Evolutionary conservation across 495 filamentous ascomycete genomes (phyloP), one percentile per base, ranked within the genome.

Genomic region (Evernia prunastri): DNA sequence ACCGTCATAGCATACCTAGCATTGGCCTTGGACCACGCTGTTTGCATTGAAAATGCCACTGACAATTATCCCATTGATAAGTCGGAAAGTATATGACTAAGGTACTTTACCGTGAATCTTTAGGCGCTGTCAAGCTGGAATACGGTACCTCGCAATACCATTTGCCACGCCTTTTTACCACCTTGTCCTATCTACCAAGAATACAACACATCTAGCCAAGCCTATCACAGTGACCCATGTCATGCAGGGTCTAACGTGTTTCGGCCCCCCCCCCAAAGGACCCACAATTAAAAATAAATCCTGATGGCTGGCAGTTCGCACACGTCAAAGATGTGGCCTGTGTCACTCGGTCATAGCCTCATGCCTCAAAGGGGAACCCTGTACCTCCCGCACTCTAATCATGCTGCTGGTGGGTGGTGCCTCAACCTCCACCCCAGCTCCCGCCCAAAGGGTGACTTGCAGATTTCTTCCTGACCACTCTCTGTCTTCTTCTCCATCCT

Each of bases 251-350:
- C 49, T 31, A 20, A 7, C 17, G 29, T 33, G 51, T 54, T 54
- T 54, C 51, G 51, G 51, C 27, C 27, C 29, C 51, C 12, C 18
- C 51, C 4, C 47, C n/a, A n/a, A n/a, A 53, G 51, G 51, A 54
- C 51, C 51, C 51, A 54, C 51, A 54, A 31, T 54, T 54, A 54
- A 54, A 54, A 54, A 54, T 54, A 54, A 54, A 54, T 33, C 51
- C 51, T 54, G 51, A 18, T n/a, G 29, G 51, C 51, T 33, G 13
- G 5, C 29, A 20, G 18, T 33, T 33, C 29, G 51, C 51, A 54
- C 27, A 54, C 17, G 13, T 11, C 5, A 49, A 49, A 37, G 36
- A 37, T 7, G 36, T 12, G 36, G n/a, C n/a, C n/a, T n/a, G n/a
- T n/a, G n/a, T n/a, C 12, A 42, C 6, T 8, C 3, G 12, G 39